phyloP scores from a whole-genome alignment of 1,139 yeast genomes.

The Candida tropicalis region DNA sequence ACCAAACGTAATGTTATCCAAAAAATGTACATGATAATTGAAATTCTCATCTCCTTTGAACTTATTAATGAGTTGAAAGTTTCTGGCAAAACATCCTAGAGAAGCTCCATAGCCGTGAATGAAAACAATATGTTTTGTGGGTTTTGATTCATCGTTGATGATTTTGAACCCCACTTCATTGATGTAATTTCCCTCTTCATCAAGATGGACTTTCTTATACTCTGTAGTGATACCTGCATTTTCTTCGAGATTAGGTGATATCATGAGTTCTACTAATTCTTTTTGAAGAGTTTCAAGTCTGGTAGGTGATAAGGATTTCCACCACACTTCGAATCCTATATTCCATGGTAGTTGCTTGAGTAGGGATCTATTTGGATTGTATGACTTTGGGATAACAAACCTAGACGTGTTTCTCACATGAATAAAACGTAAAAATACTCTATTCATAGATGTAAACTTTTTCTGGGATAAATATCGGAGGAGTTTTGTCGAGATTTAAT shows the following conservation, averaged over 20 bases:
- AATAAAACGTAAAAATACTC: conserved; percentile 11
- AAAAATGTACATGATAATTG: conserved; percentile 61
- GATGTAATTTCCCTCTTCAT: conserved; percentile 30
- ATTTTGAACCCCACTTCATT: conserved; percentile 42
- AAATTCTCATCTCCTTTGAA: conserved; percentile 37
- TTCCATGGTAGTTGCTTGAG: conserved; percentile 21
- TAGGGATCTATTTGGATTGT: conserved; percentile 18
- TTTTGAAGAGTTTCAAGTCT: conserved; percentile 36
- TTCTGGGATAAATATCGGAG: too few relatives aligned
- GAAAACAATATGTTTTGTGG: conserved; percentile 56
- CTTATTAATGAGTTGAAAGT: conserved; percentile 53
- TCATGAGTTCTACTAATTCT: conserved; percentile 39
- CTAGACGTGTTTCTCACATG: conserved; percentile 10
- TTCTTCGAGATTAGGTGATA: conserved; percentile 24
- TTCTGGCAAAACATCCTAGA: conserved; percentile 80
- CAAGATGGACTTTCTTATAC: conserved; percentile 28
- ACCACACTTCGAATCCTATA: conserved; percentile 29
- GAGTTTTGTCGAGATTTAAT: too few relatives aligned
- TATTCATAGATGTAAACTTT: conserved; percentile 8
- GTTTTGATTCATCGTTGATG: conserved; percentile 26
- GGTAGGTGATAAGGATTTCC: conserved; percentile 29
- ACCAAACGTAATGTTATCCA: conserved; percentile 88
- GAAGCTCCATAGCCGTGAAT: conserved; percentile 95
- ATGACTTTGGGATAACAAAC: conserved; percentile 18
- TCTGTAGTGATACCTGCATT: conserved; percentile 26